Conservation (phyloP, 441 rosid genomes). For the Daphne laureola region DNA sequence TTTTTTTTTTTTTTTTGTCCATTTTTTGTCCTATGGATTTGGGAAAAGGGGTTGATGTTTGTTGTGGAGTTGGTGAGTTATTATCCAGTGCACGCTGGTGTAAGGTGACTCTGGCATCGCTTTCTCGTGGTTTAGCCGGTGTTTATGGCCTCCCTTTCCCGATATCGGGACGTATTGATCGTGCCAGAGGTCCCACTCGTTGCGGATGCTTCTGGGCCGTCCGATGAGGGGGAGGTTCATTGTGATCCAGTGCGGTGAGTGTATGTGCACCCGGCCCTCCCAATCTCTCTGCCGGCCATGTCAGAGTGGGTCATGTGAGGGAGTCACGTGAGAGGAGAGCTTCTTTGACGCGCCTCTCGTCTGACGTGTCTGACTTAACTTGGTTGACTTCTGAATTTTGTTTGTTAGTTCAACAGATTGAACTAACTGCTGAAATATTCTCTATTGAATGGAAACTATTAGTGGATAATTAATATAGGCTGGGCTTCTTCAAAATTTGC, state of each 20-base stretch:
- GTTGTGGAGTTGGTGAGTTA: not conserved
- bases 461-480: too few relatives aligned
- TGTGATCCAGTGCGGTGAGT: slow-evolving; percentile 1
- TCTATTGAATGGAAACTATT: too few relatives aligned
- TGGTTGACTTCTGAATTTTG: not conserved
- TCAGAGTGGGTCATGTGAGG: slow-evolving; percentile 21
- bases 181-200: not conserved
- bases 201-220: not conserved
- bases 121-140: slow-evolving; percentile 5
- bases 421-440: too few relatives aligned
- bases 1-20: not conserved
- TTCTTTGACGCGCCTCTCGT: slow-evolving; percentile 5
- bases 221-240: not conserved
- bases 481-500: too few relatives aligned
- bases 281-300: slow-evolving; percentile 18
- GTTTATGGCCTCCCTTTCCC: not conserved
- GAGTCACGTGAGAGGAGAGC: slow-evolving; percentile 15
- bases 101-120: not conserved
- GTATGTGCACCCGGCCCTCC: not conserved
- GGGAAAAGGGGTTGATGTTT: too few relatives aligned
- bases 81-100: slow-evolving; percentile 14
- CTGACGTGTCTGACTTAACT: slow-evolving; percentile 3
- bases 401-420: too few relatives aligned
- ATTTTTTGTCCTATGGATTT: too few relatives aligned
- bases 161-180: slow-evolving; percentile 5